Evolutionary conservation across 2,329 filamentous ascomycete species (phyloP), one percentile per base, ranked within the genome.

Genomic region (Cyclaneusma minus): DNA sequence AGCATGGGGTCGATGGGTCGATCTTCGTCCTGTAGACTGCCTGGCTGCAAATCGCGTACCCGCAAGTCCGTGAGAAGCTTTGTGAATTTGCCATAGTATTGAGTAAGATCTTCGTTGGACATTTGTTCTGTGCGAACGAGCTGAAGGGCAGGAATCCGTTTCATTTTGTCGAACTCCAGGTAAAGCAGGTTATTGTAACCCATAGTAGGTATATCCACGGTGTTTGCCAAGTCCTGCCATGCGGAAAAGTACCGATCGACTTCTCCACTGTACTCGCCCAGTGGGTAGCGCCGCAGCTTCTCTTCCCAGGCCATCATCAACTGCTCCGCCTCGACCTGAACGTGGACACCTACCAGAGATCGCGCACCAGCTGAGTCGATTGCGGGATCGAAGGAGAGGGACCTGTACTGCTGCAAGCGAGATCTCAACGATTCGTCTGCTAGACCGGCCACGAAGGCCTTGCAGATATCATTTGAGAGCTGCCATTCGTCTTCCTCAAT

Each of bases 291-390:
- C 5, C n/a, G 57, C 46, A 5, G 45, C 40, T 31, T 60, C 52
- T 10, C 41, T 12, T 61, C 55, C 55, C 56, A 67, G 3, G 52
- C 39, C 41, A 62, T 53, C 2, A 62, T 49, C 13, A 70, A 42
- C 12, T 51, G 49, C 38, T 74, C 68, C 6, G 68, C 68, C 37
- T 75, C 68, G 2, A 58, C 45, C 35, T 72, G 64, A 9, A 50
- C 57, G 32, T 52, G 58, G 3, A 68, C 55, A 1, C 65, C 64
- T n/a, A 53, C 47, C 1, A 75, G 55, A 3, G 66, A 64, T 20
- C 63, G 58, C 30, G 52, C 45, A 25, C 45, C 46, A 5, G 46
- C 36, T 3, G 35, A 27, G 3, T 43, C 28, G 2, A 33, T 26
- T 6, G 44, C 12, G 34, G 33, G 4, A 25, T 44, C 43, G 16